These are phyloP conservation scores for Monosiga brevicollis DNA, from an alignment of 78 protist species.

Conservation along the genomic window DNA sequence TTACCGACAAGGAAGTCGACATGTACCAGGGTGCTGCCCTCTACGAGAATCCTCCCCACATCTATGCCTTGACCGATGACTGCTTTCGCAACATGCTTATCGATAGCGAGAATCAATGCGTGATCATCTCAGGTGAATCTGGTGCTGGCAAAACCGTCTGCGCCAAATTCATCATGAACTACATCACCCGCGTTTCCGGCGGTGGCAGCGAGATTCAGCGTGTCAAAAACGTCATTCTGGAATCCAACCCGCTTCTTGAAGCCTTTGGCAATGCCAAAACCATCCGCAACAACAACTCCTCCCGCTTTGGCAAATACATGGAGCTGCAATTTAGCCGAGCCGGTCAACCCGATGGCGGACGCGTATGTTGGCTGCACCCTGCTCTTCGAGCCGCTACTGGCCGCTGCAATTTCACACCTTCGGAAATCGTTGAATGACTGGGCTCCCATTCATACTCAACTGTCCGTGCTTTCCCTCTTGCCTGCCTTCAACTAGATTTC, in stretches of 20 bases:
- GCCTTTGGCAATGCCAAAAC: slow-evolving; percentile 96
- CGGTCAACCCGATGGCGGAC: slow-evolving; percentile 81
- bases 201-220: slow-evolving; percentile 37
- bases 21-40: slow-evolving; percentile 31
- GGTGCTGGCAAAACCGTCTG: slow-evolving; percentile 76
- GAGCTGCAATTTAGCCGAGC: slow-evolving; percentile 61
- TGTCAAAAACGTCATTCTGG: slow-evolving; percentile 62
- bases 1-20: slow-evolving; percentile 24
- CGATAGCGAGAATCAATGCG: slow-evolving; percentile 74
- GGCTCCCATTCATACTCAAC: too few relatives aligned
- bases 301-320: slow-evolving; percentile 81
- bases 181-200: slow-evolving; percentile 33
- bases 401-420: too few relatives aligned
- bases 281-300: slow-evolving; percentile 85
- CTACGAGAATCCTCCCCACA: slow-evolving; percentile 47
- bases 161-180: slow-evolving; percentile 51
- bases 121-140: slow-evolving; percentile 73
- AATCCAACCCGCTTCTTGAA: slow-evolving; percentile 85
- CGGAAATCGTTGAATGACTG: too few relatives aligned
- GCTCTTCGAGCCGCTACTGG: slow-evolving; percentile 41
- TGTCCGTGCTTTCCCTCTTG: too few relatives aligned
- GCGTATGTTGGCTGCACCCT: slow-evolving; percentile 37
- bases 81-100: slow-evolving; percentile 49
- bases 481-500: background rate
- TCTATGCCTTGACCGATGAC: slow-evolving; percentile 76